Evolutionary conservation across 2,329 filamentous ascomycete genomes (phyloP).

Genomic region (Penicillium nordicum): DNA sequence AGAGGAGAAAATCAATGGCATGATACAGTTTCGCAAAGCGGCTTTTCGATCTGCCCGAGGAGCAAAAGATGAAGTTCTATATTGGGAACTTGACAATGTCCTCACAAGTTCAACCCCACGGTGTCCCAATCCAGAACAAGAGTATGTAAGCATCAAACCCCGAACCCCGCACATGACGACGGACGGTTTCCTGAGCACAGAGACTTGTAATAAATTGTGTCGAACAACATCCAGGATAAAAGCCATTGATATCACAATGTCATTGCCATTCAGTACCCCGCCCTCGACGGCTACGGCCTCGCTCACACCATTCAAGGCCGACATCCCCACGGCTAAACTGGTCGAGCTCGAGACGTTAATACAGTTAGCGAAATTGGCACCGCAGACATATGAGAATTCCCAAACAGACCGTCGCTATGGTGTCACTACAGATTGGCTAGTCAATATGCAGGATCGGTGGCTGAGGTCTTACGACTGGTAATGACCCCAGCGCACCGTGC

Average conservation of each 20-base stretch:
- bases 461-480: conserved; percentile 49
- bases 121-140: neutral
- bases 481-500: conserved; percentile 14
- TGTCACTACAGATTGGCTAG: conserved; percentile 48
- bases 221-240: neutral
- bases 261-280: conserved; percentile 27
- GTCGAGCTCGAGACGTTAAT: conserved; percentile 48
- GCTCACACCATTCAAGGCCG: conserved; percentile 43
- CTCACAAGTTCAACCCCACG: neutral
- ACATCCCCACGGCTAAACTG: conserved; percentile 45
- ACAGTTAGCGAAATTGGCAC: conserved; percentile 48
- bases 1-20: conserved; percentile 8
- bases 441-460: conserved; percentile 43
- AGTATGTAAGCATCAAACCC: neutral
- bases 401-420: conserved; percentile 45
- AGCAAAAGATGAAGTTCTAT: conserved; percentile 44
- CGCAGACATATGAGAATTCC: conserved; percentile 49
- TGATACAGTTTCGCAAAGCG: conserved; percentile 28
- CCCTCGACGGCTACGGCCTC: conserved; percentile 37
- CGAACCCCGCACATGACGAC: conserved; percentile 5
- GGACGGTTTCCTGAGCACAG: neutral
- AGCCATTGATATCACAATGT: conserved; percentile 17
- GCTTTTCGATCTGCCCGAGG: conserved; percentile 42
- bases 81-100: conserved; percentile 22
- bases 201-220: neutral